A percentile compares a stretch with the other conserved stretches of the same genome.
These are phyloP conservation scores for Chytridium lagenaria DNA, from an alignment of 371 early-diverging fungal genomes.

Conservation along the genomic window DNA sequence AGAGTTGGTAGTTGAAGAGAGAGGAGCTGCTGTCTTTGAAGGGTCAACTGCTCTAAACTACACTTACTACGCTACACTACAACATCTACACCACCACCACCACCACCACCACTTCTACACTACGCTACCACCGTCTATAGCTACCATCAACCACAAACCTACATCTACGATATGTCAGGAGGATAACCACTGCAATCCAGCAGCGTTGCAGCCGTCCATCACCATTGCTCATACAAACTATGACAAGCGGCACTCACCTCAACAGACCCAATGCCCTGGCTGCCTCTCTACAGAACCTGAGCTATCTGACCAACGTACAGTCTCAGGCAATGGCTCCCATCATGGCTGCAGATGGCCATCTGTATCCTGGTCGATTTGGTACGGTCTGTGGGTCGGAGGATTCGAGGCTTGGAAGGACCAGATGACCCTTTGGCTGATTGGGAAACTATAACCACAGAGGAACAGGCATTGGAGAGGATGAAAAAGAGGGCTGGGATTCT, in stretches of 20 bases:
- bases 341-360: conserved; percentile 84
- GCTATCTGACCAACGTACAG: conserved; percentile 81
- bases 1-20: too few species aligned
- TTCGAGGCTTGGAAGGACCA: not conserved
- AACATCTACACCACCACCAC: not conserved
- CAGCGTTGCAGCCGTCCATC: conserved; percentile 40
- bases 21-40: too few species aligned
- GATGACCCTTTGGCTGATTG: not conserved
- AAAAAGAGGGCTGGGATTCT: conserved; percentile 51
- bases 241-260: conserved; percentile 91
- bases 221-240: conserved; percentile 79
- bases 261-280: conserved; percentile 83
- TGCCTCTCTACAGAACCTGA: conserved; percentile 85
- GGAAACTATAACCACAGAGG: not conserved
- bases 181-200: conserved; percentile 25
- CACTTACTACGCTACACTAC: too few species aligned
- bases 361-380: conserved; percentile 83
- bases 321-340: conserved; percentile 77
- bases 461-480: conserved; percentile 17
- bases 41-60: too few species aligned
- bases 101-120: conserved; percentile 1
- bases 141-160: not conserved
- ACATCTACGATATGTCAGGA: conserved; percentile 5
- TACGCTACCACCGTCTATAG: not conserved
- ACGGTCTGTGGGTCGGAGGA: conserved; percentile 37